Base-by-base conservation (phyloP, 371 early-diverging fungal species). In the Vairimorpha apis region DNA sequence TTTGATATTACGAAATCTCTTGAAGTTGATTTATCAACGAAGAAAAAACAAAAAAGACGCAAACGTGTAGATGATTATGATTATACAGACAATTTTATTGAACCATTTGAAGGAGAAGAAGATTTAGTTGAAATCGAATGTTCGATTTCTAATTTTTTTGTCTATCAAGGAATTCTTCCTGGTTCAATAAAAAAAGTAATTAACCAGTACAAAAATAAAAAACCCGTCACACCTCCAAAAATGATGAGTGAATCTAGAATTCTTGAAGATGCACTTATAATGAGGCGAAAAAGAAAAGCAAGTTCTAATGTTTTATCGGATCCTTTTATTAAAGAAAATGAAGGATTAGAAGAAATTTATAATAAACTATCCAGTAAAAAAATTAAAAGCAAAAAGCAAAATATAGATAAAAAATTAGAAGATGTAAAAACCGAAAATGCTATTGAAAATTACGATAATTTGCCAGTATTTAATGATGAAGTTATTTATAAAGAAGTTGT, bases 71-170 rank as follows among this genome's bases (percentile, higher is more conserved):
- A 81, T 27, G 79, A 78, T 0, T 78, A 78, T 56, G 81, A 81
- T 62, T 78, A 76, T 30, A 65, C 67, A 18, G 81, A 81, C 62
- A 53, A 62, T 13, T 76, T 81, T 35, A 72, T 81, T 35, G 81
- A 81, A 35, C 29, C 67, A 4, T 68, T 78, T 53, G 81, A 81
- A 43, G 78, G 76, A 13, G 81, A 81, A 60, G 25, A 30, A 27
- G 66, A 72, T n/a, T 30, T 43, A 16, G 81, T 81, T 29, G 70
- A 78, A 14, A 44, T 81, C 27, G 81, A 81, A 30, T 70, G 74
- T 35, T 69, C 67, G 0, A n/a, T 81, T 0, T 62, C 66, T 25
- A 75, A 81, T 53, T 81, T 81, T 68, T 81, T 81, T 69, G 69
- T 81, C 27, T 81, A 75, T 60, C 59, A 72, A 32, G 81, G 81